Evolutionary conservation across 2,329 filamentous ascomycete species (phyloP).

Genomic region (Claviceps sorghi): DNA sequence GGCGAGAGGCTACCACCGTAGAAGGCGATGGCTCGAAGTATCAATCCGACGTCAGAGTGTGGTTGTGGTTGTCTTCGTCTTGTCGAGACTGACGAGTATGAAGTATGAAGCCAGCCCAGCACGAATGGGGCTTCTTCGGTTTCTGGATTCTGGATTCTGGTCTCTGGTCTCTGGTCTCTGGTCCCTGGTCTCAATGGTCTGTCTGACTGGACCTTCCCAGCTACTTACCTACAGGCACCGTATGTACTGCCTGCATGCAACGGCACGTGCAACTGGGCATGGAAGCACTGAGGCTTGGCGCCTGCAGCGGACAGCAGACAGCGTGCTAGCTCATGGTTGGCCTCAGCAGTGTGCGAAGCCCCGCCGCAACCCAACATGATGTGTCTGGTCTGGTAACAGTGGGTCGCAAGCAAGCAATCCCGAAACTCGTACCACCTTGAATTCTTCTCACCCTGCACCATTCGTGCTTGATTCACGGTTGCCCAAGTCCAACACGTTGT

Average conservation of each 20-base stretch:
- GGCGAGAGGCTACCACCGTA: conserved; percentile 7
- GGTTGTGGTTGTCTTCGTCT: neutral
- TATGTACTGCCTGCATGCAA: no score
- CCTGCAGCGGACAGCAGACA: neutral
- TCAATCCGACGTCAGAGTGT: neutral
- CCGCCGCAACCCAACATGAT: neutral
- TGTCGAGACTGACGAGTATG: neutral
- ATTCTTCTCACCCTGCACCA: neutral
- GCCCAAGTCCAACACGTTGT: no score
- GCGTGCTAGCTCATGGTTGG: conserved; percentile 9
- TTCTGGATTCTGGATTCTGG: neutral
- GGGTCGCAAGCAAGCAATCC: no score
- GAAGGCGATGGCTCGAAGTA: conserved; percentile 20
- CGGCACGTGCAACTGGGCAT: no score
- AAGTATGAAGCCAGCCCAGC: neutral
- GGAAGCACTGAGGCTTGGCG: neutral
- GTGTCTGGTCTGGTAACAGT: neutral
- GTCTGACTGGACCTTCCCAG: no score
- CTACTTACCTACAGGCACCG: no score
- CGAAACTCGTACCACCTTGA: neutral
- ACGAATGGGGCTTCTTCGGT: neutral
- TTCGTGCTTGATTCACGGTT: no score
- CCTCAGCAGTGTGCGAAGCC: conserved; percentile 15
- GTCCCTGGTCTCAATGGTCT: neutral
- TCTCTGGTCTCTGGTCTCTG: neutral